Base-by-base conservation (phyloP, 805 yeast species). In the Babjeviella inositovora region DNA sequence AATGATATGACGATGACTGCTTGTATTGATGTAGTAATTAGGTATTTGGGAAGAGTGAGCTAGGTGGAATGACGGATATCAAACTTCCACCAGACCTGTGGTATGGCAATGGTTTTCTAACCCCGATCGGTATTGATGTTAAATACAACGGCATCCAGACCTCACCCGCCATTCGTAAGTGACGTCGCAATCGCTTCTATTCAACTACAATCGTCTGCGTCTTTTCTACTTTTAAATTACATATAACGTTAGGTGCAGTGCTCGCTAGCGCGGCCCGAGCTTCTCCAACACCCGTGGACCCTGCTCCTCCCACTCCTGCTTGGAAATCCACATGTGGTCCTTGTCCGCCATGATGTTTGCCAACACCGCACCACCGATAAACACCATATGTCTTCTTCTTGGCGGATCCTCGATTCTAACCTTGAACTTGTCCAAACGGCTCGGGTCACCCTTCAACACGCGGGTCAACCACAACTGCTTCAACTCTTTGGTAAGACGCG, bases 331-430 rank as follows among this genome's bases (percentile, higher is more conserved):
- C 93, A 90, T 80, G 43, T 85, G 96, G 35, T 85, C 96, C 50
- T 87, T 90, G 47, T 85, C 95, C 22, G 93, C 93, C 97, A 90
- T 90, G 37, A 90, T 87, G 44, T 79, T 82, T 16, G 98, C 97
- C 44, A 90, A 62, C 11, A 90, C 97, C 4, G 97, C 97, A 39
- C 98, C 98, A 37, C 98, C 98, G 35, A 87, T 73, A 52, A 90
- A 90, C 17, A 90, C 98, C 96, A 90, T 87, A 50, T 90, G 95
- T 47, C 85, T 77, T 62, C 98, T 82, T 60, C 97, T 71, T 35
- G 98, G 98, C 19, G 98, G 97, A 48, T 90, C 97, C 50, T 90
- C 97, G 39, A 90, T 90, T 52, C 87, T 70, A 19, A 90, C 95
- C 52, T 90, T 90, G 54, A 90, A 87, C 51, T 85, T 85, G 31